phyloP scores from a whole-genome alignment of 768 basidiomycete species.

The Lentinula lateritia region DNA sequence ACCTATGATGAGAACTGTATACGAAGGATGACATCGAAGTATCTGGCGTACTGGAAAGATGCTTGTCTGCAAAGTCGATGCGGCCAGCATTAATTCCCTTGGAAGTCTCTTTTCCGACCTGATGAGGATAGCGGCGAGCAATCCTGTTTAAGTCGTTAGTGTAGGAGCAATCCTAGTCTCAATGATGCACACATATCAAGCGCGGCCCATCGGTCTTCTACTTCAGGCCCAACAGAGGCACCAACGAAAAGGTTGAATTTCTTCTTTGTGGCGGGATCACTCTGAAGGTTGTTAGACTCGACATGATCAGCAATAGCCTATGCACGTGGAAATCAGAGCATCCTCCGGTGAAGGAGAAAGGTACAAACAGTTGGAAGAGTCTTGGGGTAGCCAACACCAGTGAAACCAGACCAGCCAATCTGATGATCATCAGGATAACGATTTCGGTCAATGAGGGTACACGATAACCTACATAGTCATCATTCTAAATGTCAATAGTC shows the following conservation, averaged over 20 bases:
- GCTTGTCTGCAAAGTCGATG: conserved; percentile 43
- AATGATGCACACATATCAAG: conserved; percentile 35
- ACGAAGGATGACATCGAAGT: not conserved
- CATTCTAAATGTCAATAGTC: conserved; percentile 22
- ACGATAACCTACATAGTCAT: conserved; percentile 35
- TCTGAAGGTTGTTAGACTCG: conserved; percentile 38
- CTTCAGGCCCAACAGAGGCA: conserved; percentile 41
- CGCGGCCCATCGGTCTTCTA: conserved; percentile 42
- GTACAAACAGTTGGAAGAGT: conserved; percentile 33
- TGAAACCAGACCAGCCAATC: conserved; percentile 50
- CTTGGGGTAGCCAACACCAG: conserved; percentile 47
- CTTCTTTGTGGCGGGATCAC: conserved; percentile 33
- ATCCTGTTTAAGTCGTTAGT: conserved; percentile 20
- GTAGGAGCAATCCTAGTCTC: not conserved
- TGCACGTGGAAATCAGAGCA: not conserved
- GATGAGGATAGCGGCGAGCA: conserved; percentile 40
- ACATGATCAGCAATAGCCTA: conserved; percentile 43
- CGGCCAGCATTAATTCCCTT: conserved; percentile 45
- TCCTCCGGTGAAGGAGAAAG: not conserved
- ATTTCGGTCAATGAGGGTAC: not conserved
- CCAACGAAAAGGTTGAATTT: conserved; percentile 46
- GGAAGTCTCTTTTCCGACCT: conserved; percentile 42
- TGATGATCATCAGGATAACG: conserved; percentile 11
- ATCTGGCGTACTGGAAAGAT: conserved; percentile 35
- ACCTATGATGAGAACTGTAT: not conserved